A percentile compares a stretch with the other conserved stretches of the same genome.
Evolutionary conservation across 495 filamentous ascomycete species (phyloP).

Genomic region (Penicillium steckii): DNA sequence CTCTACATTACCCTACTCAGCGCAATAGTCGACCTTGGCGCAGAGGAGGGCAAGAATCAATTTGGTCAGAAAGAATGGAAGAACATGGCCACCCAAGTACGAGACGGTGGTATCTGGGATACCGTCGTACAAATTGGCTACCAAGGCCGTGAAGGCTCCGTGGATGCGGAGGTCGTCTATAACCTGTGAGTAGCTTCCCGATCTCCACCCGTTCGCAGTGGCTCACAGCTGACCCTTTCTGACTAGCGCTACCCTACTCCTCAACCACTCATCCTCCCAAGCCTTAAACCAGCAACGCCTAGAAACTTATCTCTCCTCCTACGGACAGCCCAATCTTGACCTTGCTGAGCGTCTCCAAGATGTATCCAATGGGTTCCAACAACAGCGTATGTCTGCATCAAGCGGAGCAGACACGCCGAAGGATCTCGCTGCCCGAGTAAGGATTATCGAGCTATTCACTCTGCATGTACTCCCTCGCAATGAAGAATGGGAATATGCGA

Average conservation of each 20-base stretch:
- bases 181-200: conserved; percentile 63
- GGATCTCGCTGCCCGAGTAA: conserved; percentile 71
- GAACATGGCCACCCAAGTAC: conserved; percentile 71
- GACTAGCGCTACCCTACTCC: conserved; percentile 76
- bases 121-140: conserved; percentile 85
- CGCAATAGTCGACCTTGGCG: conserved; percentile 79
- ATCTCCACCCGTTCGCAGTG: background rate
- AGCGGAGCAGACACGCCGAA: conserved; percentile 74
- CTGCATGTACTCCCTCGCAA: conserved; percentile 89
- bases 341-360: conserved; percentile 56
- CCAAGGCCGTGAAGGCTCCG: conserved; percentile 78
- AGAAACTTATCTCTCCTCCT: conserved; percentile 84
- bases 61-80: conserved; percentile 87
- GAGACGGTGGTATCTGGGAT: conserved; percentile 89
- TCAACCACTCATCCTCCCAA: conserved; percentile 84
- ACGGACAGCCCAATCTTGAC: conserved; percentile 66
- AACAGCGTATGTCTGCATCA: conserved; percentile 32
- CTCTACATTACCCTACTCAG: conserved; percentile 92
- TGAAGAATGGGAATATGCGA: conserved; percentile 91
- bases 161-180: conserved; percentile 92
- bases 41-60: conserved; percentile 83
- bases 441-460: conserved; percentile 91
- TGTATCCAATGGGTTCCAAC: conserved; percentile 23
- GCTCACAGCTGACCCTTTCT: conserved; percentile 9
- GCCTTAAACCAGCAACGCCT: conserved; percentile 79